Evolutionary conservation across 306 rosid species (phyloP).

Genomic region (Trichosanthes truncata): DNA sequence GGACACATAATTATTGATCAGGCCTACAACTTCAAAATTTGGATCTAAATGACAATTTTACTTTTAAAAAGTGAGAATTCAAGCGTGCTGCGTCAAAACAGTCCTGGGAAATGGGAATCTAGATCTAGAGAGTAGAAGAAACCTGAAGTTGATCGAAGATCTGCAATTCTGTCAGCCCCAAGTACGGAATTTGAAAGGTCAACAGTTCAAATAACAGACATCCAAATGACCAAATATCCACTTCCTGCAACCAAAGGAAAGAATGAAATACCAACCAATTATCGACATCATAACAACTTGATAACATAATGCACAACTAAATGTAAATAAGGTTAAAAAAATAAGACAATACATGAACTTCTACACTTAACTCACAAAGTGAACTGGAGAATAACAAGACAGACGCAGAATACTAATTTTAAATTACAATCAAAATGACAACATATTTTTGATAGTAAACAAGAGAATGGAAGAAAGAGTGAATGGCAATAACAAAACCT

Average conservation of each 20-base stretch:
- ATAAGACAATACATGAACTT: background rate
- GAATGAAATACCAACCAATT: background rate
- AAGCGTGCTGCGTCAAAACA: background rate
- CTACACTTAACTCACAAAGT: background rate
- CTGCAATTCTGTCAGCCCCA: constrained; percentile 43
- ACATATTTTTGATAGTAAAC: background rate
- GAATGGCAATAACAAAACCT: background rate
- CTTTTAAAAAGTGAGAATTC: background rate
- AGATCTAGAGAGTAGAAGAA: background rate
- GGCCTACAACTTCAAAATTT: background rate
- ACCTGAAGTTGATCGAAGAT: constrained; percentile 67
- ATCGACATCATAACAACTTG: background rate
- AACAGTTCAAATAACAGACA: constrained; percentile 80
- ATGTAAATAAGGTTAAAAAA: background rate
- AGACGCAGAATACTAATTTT: background rate
- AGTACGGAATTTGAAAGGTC: constrained; percentile 63
- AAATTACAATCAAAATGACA: background rate
- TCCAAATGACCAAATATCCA: constrained; percentile 97
- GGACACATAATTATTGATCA: background rate
- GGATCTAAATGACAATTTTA: background rate
- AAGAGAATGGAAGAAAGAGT: background rate
- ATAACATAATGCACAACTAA: background rate
- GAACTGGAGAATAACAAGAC: background rate
- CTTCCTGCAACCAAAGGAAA: constrained; percentile 51
- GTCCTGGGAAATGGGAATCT: background rate